phyloP scores from a whole-genome alignment of 1,284 basidiomycete species.

The Boletus austroedulis region DNA sequence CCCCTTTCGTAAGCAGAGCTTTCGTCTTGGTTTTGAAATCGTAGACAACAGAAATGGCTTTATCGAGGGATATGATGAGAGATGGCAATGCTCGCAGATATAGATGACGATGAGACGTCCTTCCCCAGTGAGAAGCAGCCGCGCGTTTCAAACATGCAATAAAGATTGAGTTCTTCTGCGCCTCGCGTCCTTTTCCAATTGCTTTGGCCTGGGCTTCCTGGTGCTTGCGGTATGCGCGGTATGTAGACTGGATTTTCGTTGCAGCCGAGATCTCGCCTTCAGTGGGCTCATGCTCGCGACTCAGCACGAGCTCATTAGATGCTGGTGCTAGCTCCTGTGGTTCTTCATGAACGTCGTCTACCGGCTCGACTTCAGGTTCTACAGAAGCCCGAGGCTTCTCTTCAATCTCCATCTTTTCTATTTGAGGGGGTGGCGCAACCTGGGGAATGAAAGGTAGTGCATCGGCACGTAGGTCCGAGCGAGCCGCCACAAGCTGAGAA shows the following conservation, averaged over 20 bases:
- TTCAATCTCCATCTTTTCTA: neutral
- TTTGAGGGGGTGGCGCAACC: neutral
- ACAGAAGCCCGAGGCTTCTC: slow-evolving; percentile 2
- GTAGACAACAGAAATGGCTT: slow-evolving; percentile 29
- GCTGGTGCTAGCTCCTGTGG: slow-evolving; percentile 4
- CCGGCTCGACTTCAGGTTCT: slow-evolving; percentile 11
- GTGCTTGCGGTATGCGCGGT: slow-evolving; percentile 26
- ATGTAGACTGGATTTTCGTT: slow-evolving; percentile 17
- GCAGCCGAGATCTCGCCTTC: slow-evolving; percentile 19
- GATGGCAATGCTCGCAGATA: slow-evolving; percentile 52
- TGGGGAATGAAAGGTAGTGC: slow-evolving; percentile 15
- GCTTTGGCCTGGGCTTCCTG: slow-evolving; percentile 24
- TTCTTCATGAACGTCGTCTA: slow-evolving; percentile 21
- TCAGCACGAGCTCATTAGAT: slow-evolving; percentile 9
- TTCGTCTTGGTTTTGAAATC: slow-evolving; percentile 38
- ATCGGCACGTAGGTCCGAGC: slow-evolving; percentile 15
- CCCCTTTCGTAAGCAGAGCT: slow-evolving; percentile 30
- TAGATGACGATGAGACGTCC: slow-evolving; percentile 40
- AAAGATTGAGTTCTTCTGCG: slow-evolving; percentile 34
- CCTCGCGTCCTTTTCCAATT: slow-evolving; percentile 28
- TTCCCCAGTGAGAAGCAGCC: slow-evolving; percentile 35
- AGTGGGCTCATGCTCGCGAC: slow-evolving; percentile 19
- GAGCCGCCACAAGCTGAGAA: slow-evolving; percentile 15
- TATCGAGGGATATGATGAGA: slow-evolving; percentile 46
- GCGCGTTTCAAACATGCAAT: slow-evolving; percentile 35